A percentile compares a stretch with the other conserved stretches of the same genome.
phyloP scores from a whole-genome alignment of 768 basidiomycete species.

The Coprinopsis sp. region DNA sequence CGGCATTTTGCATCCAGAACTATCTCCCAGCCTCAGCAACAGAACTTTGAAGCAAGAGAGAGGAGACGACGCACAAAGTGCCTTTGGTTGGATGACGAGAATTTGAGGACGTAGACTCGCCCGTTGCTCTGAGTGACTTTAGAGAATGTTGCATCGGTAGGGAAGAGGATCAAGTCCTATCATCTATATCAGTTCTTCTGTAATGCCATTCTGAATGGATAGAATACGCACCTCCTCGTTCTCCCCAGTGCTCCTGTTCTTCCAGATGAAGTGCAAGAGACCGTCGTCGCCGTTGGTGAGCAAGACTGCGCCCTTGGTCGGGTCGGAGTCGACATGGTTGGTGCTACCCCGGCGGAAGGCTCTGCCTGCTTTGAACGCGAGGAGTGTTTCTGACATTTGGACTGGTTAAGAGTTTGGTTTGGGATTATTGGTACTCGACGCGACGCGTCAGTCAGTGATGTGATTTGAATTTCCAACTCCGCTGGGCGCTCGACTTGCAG shows the following conservation, averaged over 20 bases:
- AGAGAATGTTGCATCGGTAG: conserved; percentile 76
- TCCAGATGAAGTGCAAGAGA: conserved; percentile 77
- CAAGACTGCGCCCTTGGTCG: conserved; percentile 70
- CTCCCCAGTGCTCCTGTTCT: conserved; percentile 56
- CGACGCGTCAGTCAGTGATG: conserved; percentile 46
- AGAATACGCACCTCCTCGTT: conserved; percentile 53
- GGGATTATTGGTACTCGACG: conserved; percentile 7
- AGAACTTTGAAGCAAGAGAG: background rate
- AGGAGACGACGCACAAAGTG: conserved; percentile 62
- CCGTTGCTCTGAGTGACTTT: conserved; percentile 67
- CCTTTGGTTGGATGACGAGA: conserved; percentile 83
- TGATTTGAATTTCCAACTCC: conserved; percentile 27
- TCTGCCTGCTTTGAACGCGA: conserved; percentile 70
- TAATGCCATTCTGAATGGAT: background rate
- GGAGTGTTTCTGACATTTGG: conserved; percentile 33
- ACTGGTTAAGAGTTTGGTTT: conserved; percentile 12
- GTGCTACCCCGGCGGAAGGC: conserved; percentile 63
- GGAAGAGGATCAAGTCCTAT: conserved; percentile 85
- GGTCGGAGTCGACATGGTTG: conserved; percentile 61
- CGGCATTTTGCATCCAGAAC: conserved; percentile 83
- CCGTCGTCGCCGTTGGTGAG: conserved; percentile 70
- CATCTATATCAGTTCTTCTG: background rate
- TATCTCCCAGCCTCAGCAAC: conserved; percentile 24
- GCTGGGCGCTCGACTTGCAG: conserved; percentile 17
- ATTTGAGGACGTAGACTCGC: conserved; percentile 83